Percentiles rank a stretch among this genome's conserved stretches.
phyloP scores from a whole-genome alignment of 345 rosid genomes.

The Lepidium africanum region DNA sequence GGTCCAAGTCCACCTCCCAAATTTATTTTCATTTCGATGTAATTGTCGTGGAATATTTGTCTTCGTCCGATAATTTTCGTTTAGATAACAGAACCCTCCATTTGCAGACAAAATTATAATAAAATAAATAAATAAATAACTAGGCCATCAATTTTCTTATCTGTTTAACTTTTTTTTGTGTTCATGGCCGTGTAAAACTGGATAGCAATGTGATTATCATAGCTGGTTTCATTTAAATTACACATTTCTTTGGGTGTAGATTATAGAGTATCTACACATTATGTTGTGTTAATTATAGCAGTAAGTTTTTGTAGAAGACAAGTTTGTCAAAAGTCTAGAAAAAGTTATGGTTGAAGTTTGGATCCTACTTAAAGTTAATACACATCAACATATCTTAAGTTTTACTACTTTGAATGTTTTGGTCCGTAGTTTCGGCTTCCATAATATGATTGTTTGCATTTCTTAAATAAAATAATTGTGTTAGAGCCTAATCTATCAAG shows the following conservation, averaged over 20 bases:
- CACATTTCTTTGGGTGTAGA: not conserved
- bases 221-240: too few relatives aligned
- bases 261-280: not conserved
- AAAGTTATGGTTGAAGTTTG: constrained; percentile 17
- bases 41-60: constrained; percentile 21
- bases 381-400: constrained; percentile 16
- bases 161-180: not conserved
- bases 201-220: not conserved
- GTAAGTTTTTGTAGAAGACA: not conserved
- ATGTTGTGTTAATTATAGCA: not conserved
- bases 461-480: constrained; percentile 3
- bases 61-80: not conserved
- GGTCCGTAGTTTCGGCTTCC: too few relatives aligned
- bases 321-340: constrained; percentile 8
- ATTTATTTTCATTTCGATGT: constrained; percentile 21
- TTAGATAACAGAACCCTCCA: not conserved
- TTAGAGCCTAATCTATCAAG: not conserved
- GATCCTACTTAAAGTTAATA: constrained; percentile 23
- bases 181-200: not conserved
- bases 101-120: not conserved
- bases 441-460: not conserved
- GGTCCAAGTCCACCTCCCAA: constrained; percentile 11
- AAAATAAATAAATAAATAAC: not conserved
- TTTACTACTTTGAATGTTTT: constrained; percentile 16
- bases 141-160: not conserved